These are phyloP conservation scores for Lichtheimia hyalospora DNA, from an alignment of 371 early-diverging fungal species.

Conservation along the genomic window DNA sequence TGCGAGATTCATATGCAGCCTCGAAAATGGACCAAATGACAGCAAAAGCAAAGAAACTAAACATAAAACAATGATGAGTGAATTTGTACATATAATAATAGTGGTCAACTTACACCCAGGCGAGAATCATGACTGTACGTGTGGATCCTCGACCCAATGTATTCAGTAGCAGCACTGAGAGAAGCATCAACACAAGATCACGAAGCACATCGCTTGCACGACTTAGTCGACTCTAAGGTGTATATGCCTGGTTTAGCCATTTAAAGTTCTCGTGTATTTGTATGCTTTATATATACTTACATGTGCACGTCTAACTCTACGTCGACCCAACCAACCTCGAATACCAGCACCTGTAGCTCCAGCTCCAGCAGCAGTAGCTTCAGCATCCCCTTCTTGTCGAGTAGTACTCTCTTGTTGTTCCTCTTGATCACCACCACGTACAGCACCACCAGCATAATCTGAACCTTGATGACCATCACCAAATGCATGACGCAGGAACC, in stretches of 20 bases:
- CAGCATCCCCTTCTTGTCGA: too few relatives aligned
- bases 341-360: too few relatives aligned
- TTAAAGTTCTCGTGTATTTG: too few relatives aligned
- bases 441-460: background rate
- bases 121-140: slow-evolving; percentile 30
- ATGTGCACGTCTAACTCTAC: too few relatives aligned
- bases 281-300: too few relatives aligned
- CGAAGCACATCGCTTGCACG: background rate
- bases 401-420: too few relatives aligned
- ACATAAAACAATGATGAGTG: background rate
- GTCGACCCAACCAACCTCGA: too few relatives aligned
- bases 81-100: background rate
- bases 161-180: slow-evolving; percentile 10
- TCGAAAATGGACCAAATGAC: slow-evolving; percentile 29
- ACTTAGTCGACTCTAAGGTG: slow-evolving; percentile 3
- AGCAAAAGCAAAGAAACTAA: slow-evolving; percentile 39
- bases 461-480: background rate
- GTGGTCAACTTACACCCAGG: slow-evolving; percentile 26
- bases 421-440: too few relatives aligned
- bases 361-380: too few relatives aligned
- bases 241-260: too few relatives aligned
- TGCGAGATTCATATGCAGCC: slow-evolving; percentile 25
- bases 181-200: slow-evolving; percentile 1
- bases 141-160: slow-evolving; percentile 35
- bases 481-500: slow-evolving; percentile 17